Base-by-base conservation (phyloP, 495 filamentous ascomycete species). In the Penicillium coprophilum region DNA sequence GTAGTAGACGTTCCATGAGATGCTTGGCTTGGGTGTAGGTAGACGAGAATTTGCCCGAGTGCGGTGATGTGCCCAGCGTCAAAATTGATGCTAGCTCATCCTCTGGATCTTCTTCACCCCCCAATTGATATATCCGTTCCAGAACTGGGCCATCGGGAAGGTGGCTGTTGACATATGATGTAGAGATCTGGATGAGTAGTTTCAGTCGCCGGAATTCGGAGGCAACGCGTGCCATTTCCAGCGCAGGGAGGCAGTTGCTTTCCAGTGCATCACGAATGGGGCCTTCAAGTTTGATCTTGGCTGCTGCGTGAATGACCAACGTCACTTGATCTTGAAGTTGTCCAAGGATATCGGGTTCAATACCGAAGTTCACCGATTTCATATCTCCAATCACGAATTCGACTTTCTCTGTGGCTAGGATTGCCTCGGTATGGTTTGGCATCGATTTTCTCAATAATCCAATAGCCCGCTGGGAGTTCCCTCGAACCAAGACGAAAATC, bases 11-110 rank as follows among this genome's bases (percentile, higher is more conserved):
- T 51, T 77, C 74, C 66, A 72, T 71, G 1, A 77, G 41, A 43
- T 76, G 62, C 48, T 77, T 77, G 27, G 73, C 69, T 10, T 72
- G 63, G 20, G 69, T 69, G 39, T 77, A 77, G 7, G 65, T 62
- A 8, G 69, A 73, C 1, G 71, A 65, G 51, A 77, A 76, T 1
- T 38, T 61, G 4, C 49, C 15, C 0, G 61, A 54, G 32, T 67
- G 46, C 6, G 70, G 59, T 1, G 67, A 70, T 1, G 48, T 36
- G 4, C 57, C 54, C 1, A 60, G 36, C 1, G 54, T 34, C 20
- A 72, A 38, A n/a, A 71, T 70, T 0, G 66, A 69, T 10, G 61
- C 60, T 0, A 76, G 46, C 30, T 71, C 67, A n/a, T 70, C 64
- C 20, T 74, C 71, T 3, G 70, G 66, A 23, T 74, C 69, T 19